Conservation (phyloP, 768 basidiomycete genomes). For the Leccinum ochraceum region DNA sequence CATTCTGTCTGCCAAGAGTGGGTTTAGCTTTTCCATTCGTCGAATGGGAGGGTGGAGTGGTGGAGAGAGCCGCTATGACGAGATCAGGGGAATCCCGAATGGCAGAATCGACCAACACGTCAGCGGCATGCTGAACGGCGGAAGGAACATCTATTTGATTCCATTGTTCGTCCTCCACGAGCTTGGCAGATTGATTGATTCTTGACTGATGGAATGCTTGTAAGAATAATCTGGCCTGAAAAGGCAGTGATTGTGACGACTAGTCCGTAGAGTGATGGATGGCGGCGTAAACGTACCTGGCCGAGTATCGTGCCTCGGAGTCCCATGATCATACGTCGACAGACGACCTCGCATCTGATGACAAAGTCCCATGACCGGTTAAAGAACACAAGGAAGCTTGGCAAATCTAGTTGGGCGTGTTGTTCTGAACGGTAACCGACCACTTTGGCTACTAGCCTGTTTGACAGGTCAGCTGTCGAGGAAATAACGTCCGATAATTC, state of each 20-base stretch:
- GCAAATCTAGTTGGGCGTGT: slow-evolving; percentile 69
- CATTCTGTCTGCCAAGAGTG: slow-evolving; percentile 22
- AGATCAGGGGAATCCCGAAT: slow-evolving; percentile 80
- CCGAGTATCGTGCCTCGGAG: slow-evolving; percentile 82
- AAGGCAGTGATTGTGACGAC: slow-evolving; percentile 5
- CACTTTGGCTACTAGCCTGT: slow-evolving; percentile 80
- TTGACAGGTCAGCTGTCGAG: slow-evolving; percentile 82
- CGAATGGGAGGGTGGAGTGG: slow-evolving; percentile 1
- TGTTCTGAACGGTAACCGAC: slow-evolving; percentile 75
- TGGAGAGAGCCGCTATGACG: slow-evolving; percentile 32
- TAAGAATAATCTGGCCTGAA: slow-evolving; percentile 83
- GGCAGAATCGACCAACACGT: slow-evolving; percentile 78
- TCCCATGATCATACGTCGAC: slow-evolving; percentile 90
- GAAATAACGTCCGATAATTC: slow-evolving; percentile 78
- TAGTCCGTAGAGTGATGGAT: background rate
- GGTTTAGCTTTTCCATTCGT: slow-evolving; percentile 16
- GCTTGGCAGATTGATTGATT: slow-evolving; percentile 77
- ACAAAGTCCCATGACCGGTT: slow-evolving; percentile 90
- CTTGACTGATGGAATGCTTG: slow-evolving; percentile 82
- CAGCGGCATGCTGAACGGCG: slow-evolving; percentile 66
- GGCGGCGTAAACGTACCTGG: slow-evolving; percentile 53
- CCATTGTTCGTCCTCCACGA: slow-evolving; percentile 98
- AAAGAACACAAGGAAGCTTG: slow-evolving; percentile 80
- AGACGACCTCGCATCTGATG: slow-evolving; percentile 81
- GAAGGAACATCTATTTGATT: slow-evolving; percentile 68